phyloP scores from a whole-genome alignment of 2,329 filamentous ascomycete species.

The Fusarium concolor region DNA sequence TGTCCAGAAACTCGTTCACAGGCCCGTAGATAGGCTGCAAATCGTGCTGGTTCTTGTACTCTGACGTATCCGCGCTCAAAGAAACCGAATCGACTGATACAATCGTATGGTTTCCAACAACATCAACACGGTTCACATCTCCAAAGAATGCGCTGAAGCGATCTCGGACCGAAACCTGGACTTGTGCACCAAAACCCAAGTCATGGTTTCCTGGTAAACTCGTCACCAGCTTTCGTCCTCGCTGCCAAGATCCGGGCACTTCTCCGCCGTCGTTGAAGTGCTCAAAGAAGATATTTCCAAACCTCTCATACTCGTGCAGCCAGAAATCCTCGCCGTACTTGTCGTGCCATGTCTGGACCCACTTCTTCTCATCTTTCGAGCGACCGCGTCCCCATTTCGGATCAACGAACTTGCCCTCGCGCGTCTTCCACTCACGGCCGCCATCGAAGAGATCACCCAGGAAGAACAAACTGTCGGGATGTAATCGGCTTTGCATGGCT shows the following conservation, averaged over 20 bases:
- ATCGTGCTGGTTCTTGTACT: slow-evolving; percentile 63
- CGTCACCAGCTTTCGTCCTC: slow-evolving; percentile 81
- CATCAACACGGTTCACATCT: slow-evolving; percentile 88
- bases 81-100: slow-evolving; percentile 92
- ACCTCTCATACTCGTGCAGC: slow-evolving; percentile 87
- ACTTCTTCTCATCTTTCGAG: slow-evolving; percentile 63
- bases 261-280: slow-evolving; percentile 71
- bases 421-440: slow-evolving; percentile 91
- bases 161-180: slow-evolving; percentile 82
- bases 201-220: slow-evolving; percentile 96
- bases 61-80: slow-evolving; percentile 75
- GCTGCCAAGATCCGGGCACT: slow-evolving; percentile 67
- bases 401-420: slow-evolving; percentile 68
- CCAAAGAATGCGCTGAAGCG: slow-evolving; percentile 92
- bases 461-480: slow-evolving; percentile 91
- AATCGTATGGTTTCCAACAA: slow-evolving; percentile 95
- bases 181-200: slow-evolving; percentile 86
- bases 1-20: slow-evolving; percentile 78
- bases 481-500: slow-evolving; percentile 78
- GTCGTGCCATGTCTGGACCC: slow-evolving; percentile 74
- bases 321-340: slow-evolving; percentile 86
- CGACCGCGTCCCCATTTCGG: slow-evolving; percentile 67
- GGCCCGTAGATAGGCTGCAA: slow-evolving; percentile 77
- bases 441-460: slow-evolving; percentile 96
- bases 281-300: slow-evolving; percentile 85